These are phyloP conservation scores for Aspergillus mulundensis DNA, from an alignment of 495 filamentous ascomycete genomes.

Conservation along the genomic window DNA sequence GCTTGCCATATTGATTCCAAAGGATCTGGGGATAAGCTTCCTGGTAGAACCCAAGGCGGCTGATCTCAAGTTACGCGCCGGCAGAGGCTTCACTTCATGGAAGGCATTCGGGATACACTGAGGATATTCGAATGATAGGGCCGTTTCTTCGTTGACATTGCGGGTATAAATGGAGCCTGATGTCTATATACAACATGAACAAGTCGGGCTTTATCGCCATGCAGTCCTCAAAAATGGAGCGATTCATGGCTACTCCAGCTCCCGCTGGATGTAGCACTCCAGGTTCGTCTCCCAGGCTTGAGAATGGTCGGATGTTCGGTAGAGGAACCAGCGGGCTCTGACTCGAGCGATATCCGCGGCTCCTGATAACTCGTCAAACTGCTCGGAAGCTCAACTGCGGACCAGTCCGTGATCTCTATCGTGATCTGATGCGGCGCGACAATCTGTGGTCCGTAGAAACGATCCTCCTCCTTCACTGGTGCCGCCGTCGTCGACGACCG, in stretches of 20 bases:
- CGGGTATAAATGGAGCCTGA: neutral
- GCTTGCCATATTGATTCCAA: too few species aligned
- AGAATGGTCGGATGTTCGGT: neutral
- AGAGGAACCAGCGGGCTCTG: neutral
- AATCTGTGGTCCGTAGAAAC: neutral
- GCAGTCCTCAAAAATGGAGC: neutral
- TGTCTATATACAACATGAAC: neutral
- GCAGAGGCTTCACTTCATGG: too few species aligned
- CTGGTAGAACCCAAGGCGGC: too few species aligned
- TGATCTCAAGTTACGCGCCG: too few species aligned
- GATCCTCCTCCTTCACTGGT: neutral
- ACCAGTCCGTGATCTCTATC: constrained; percentile 1
- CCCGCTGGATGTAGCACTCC: neutral
- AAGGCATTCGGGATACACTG: too few species aligned
- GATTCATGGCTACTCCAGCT: constrained; percentile 8
- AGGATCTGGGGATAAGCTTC: too few species aligned
- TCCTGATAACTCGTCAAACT: neutral
- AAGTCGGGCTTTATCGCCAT: neutral
- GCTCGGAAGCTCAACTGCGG: neutral
- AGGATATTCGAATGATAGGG: neutral
- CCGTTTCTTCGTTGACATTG: neutral
- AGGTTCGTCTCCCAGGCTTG: neutral
- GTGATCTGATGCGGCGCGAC: neutral
- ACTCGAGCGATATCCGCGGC: neutral
- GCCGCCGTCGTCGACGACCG: neutral